Evolutionary conservation across 2,329 filamentous ascomycete species (phyloP).

Genomic region (Trichoderma gracile): DNA sequence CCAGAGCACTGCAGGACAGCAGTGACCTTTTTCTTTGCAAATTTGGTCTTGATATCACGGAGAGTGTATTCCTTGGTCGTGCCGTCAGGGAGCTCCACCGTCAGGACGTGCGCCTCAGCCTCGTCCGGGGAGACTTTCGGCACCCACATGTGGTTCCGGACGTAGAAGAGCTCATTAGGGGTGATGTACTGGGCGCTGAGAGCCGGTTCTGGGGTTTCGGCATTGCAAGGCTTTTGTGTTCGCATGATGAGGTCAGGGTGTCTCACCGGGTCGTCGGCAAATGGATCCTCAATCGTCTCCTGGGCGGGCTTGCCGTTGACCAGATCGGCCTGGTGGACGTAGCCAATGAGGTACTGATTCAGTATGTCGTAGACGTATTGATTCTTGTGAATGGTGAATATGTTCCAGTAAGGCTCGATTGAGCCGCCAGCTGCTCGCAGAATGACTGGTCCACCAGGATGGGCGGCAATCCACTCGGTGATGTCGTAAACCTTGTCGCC

Average conservation of each 20-base stretch:
- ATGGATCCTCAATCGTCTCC: slow-evolving; percentile 61
- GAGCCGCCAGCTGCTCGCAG: slow-evolving; percentile 63
- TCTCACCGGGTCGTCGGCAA: slow-evolving; percentile 54
- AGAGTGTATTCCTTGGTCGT: slow-evolving; percentile 55
- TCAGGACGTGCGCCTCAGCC: slow-evolving; percentile 48
- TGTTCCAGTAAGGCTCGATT: slow-evolving; percentile 69
- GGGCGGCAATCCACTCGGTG: slow-evolving; percentile 65
- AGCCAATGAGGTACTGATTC: slow-evolving; percentile 64
- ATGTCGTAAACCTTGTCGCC: slow-evolving; percentile 69
- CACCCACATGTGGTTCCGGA: slow-evolving; percentile 66
- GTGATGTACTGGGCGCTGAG: slow-evolving; percentile 55
- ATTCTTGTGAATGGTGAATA: slow-evolving; percentile 68
- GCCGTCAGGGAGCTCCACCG: slow-evolving; percentile 58
- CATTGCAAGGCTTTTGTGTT: slow-evolving; percentile 60
- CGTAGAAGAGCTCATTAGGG: slow-evolving; percentile 58
- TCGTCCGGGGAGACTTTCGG: slow-evolving; percentile 46
- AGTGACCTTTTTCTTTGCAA: slow-evolving; percentile 53
- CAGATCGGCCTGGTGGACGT: slow-evolving; percentile 59
- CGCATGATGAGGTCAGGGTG: slow-evolving; percentile 53
- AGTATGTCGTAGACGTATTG: slow-evolving; percentile 65
- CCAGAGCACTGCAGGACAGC: slow-evolving; percentile 62
- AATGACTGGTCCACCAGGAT: slow-evolving; percentile 69
- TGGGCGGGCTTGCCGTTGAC: slow-evolving; percentile 56
- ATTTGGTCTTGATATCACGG: slow-evolving; percentile 53
- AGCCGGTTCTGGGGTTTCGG: slow-evolving; percentile 56